Conservation (phyloP, 2,329 filamentous ascomycete genomes). For the Trichoderma brevicompactum region DNA sequence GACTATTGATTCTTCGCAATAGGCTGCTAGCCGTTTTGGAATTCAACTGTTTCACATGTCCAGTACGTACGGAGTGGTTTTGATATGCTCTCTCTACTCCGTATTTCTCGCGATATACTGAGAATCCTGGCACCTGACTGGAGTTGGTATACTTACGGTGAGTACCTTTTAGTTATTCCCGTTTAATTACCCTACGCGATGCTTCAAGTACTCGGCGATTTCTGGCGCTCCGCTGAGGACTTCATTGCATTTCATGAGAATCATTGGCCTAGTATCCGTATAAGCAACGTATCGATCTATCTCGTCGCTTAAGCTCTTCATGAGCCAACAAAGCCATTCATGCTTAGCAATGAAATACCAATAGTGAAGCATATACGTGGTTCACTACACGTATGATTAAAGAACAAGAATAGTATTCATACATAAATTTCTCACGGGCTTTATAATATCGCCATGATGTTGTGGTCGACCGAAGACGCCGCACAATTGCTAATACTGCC, state of each 20-base stretch:
- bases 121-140: too few species aligned
- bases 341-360: not conserved
- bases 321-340: not conserved
- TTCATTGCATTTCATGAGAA: too few species aligned
- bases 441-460: not conserved
- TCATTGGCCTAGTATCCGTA: too few species aligned
- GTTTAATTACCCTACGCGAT: not conserved
- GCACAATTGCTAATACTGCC: not conserved
- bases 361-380: not conserved
- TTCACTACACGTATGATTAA: not conserved
- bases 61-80: too few species aligned
- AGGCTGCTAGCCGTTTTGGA: too few species aligned
- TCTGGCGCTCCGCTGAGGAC: not conserved
- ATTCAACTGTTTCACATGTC: too few species aligned
- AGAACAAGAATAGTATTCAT: not conserved
- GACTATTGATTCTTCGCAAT: too few species aligned
- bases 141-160: not conserved
- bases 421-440: not conserved
- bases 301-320: not conserved
- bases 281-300: not conserved
- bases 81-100: too few species aligned
- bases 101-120: too few species aligned
- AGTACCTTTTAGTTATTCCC: not conserved
- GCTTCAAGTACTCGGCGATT: not conserved
- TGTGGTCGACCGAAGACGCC: not conserved